Conservation (phyloP, 2,329 filamentous ascomycete species). For the Colletotrichum falcatum region DNA sequence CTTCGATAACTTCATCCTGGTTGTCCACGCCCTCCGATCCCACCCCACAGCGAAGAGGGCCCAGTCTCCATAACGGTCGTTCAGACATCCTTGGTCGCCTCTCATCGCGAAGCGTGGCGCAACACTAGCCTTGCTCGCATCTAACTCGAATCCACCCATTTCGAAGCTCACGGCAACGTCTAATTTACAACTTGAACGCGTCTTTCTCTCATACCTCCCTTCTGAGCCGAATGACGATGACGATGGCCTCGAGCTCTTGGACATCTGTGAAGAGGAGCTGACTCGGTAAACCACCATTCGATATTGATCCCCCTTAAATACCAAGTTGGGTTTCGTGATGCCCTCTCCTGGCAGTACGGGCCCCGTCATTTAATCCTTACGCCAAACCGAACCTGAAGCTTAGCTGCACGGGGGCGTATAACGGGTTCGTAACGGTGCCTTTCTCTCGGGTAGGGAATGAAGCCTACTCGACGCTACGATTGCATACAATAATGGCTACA, state of each 20-base stretch:
- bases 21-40: neutral
- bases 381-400: neutral
- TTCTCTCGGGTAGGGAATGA: slow-evolving; percentile 10
- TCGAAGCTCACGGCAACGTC: neutral
- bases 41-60: neutral
- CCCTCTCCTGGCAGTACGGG: neutral
- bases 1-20: neutral
- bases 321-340: slow-evolving; percentile 16
- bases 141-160: neutral
- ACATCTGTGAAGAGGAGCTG: slow-evolving; percentile 4
- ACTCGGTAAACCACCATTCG: slow-evolving; percentile 7
- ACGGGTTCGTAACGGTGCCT: neutral
- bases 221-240: slow-evolving; percentile 1
- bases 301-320: slow-evolving; percentile 4
- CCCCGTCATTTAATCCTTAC: neutral
- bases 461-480: neutral
- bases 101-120: neutral
- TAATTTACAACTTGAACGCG: neutral
- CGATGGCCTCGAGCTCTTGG: neutral
- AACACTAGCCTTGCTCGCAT: neutral
- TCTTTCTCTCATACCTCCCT: neutral
- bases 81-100: neutral
- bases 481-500: slow-evolving; percentile 26
- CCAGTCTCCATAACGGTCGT: neutral
- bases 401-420: neutral